Base-by-base conservation (phyloP, 2,329 filamentous ascomycete genomes). In the Pseudogymnoascus destructans region DNA sequence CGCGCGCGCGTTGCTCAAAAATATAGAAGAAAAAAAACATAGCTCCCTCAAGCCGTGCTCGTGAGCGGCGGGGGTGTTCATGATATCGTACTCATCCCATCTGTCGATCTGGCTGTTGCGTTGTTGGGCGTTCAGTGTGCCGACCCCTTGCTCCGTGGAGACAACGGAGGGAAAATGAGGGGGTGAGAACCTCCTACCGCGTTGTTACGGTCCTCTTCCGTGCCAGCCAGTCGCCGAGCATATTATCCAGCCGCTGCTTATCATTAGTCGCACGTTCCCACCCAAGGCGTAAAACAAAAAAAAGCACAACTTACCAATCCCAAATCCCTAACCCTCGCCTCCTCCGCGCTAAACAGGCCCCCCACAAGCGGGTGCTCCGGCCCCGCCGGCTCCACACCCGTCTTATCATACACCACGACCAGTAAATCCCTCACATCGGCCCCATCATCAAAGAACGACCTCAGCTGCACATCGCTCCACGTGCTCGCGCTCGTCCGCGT, bases 341-440 rank as follows among this genome's bases (percentile, higher is more conserved):
- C 91, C 72, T 95, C 89, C 68, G 95, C 88, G 55, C 83, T 84
- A 74, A 95, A 97, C 58, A 97, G 74, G 19, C 83, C 81, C 11
- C 82, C 82, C 56, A 87, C 89, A 46, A 95, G 78, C 0, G 92
- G 92, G 70, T 97, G 91, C 59, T 95, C 89, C n/a, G 81, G 79
- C 1, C 86, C 82, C 6, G 86, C 87, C 15, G 89, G 87, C 40
- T 83, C 79, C 13, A 95, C 84, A 60, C 91, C 87, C 11, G 84
- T 87, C 70, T 91, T 95, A 72, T 97, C 91, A 68, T 95, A 91
- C 25, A 98, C 89, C 61, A 98, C 87, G 35, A 91, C 80, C 57
- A 97, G 78, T 69, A 97, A 80, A 69, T 98, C 92, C 56, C 89
- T 82, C 64, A 98, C 89, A 62, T 95, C 89, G 32, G 85, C 84